phyloP scores from a whole-genome alignment of 1,284 basidiomycete species.

The Boletus holoroseus region DNA sequence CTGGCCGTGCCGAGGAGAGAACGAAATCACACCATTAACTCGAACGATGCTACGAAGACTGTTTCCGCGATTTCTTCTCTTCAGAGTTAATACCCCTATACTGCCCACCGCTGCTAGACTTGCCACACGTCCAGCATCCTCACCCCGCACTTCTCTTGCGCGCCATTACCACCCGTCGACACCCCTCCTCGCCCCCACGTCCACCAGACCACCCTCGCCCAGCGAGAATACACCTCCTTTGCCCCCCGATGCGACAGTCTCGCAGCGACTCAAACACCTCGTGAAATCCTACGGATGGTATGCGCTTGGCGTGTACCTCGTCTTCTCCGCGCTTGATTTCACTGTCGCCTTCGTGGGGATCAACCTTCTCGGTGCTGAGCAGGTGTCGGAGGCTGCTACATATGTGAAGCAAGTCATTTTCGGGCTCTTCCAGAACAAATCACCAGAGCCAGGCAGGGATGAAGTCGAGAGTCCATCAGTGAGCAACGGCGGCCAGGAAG shows the following conservation, averaged over 20 bases:
- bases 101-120: slow-evolving; percentile 39
- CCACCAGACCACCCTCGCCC: neutral
- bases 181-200: slow-evolving; percentile 35
- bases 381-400: slow-evolving; percentile 67
- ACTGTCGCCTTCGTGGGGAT: slow-evolving; percentile 78
- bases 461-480: slow-evolving; percentile 39
- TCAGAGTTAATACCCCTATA: slow-evolving; percentile 38
- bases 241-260: slow-evolving; percentile 51
- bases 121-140: slow-evolving; percentile 21
- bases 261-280: slow-evolving; percentile 77
- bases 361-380: slow-evolving; percentile 85
- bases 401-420: slow-evolving; percentile 50
- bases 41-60: slow-evolving; percentile 22
- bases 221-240: slow-evolving; percentile 1
- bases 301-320: slow-evolving; percentile 80
- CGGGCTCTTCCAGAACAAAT: slow-evolving; percentile 42
- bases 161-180: slow-evolving; percentile 50
- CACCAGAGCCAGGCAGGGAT: slow-evolving; percentile 61
- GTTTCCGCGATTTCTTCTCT: slow-evolving; percentile 28
- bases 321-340: slow-evolving; percentile 73
- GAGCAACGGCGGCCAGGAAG: slow-evolving; percentile 48
- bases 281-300: slow-evolving; percentile 93
- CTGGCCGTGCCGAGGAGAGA: neutral
- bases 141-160: slow-evolving; percentile 27
- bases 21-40: too few relatives aligned